Conservation (phyloP, 2,329 filamentous ascomycete species). For the Fusarium sp. region DNA sequence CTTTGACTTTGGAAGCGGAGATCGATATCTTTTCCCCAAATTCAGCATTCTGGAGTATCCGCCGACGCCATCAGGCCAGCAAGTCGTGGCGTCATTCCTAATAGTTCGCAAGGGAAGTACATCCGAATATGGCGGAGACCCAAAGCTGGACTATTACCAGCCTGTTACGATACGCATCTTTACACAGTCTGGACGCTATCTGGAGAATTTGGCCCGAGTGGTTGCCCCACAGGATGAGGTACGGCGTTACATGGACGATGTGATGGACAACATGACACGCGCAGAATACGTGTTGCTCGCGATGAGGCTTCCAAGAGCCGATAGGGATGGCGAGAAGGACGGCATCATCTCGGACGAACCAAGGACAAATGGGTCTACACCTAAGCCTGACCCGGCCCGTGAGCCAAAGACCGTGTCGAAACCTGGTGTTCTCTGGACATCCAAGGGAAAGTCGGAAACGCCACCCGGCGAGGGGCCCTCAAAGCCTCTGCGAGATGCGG, state of each 20-base stretch:
- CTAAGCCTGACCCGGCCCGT: constrained; percentile 45
- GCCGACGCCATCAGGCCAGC: constrained; percentile 60
- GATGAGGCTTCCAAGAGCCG: constrained; percentile 69
- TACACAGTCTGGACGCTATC: constrained; percentile 64
- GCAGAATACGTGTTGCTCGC: constrained; percentile 75
- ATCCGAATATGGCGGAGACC: constrained; percentile 74
- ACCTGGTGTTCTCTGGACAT: constrained; percentile 53
- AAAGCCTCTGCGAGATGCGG: constrained; percentile 48
- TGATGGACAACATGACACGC: constrained; percentile 77
- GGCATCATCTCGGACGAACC: constrained; percentile 45
- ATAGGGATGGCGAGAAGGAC: constrained; percentile 48
- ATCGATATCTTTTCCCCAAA: constrained; percentile 83
- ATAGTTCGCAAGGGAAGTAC: constrained; percentile 78
- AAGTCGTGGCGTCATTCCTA: constrained; percentile 80
- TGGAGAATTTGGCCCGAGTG: constrained; percentile 71
- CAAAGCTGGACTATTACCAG: constrained; percentile 78
- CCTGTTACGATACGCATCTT: constrained; percentile 75
- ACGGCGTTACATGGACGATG: constrained; percentile 74
- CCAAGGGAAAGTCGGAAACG: constrained; percentile 40
- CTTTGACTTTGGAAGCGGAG: constrained; percentile 78
- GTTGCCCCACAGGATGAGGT: constrained; percentile 74
- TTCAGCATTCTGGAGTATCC: constrained; percentile 81
- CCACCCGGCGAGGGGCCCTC: constrained; percentile 25
- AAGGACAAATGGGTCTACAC: constrained; percentile 47
- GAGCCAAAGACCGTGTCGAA: constrained; percentile 40